Conservation (phyloP, 148 eudicot genomes). For the Rhododendron griersonianum region DNA sequence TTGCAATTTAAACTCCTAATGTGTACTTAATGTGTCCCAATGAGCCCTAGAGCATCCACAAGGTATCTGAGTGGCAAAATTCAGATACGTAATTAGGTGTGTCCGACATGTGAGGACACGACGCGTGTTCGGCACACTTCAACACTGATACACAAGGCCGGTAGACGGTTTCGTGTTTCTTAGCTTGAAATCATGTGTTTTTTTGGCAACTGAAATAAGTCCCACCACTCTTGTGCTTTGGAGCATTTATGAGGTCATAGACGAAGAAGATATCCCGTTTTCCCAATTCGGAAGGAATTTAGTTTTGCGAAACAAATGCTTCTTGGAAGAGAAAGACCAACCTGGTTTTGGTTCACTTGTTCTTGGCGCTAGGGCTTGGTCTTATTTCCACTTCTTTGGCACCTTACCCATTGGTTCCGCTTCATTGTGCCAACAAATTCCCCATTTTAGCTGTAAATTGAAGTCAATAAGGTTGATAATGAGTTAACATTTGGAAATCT, state of each 20-base stretch:
- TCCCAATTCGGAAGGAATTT: neutral
- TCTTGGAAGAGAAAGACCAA: neutral
- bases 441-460: neutral
- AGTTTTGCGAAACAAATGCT: neutral
- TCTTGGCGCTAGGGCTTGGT: too few relatives aligned
- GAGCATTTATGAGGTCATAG: neutral
- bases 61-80: neutral
- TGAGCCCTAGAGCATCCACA: neutral
- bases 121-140: neutral
- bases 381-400: too few relatives aligned
- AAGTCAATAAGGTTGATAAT: neutral
- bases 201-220: neutral
- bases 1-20: neutral
- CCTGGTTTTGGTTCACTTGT: too few relatives aligned
- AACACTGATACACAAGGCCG: neutral
- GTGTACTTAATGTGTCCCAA: neutral
- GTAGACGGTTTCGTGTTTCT: neutral
- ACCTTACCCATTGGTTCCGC: too few relatives aligned
- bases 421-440: neutral
- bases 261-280: neutral
- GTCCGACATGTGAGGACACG: neutral
- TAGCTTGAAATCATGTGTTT: neutral
- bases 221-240: neutral
- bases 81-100: neutral
- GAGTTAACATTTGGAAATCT: neutral